Evolutionary conservation across 2,329 filamentous ascomycete genomes (phyloP).

Genomic region (Neospermospora avenae): DNA sequence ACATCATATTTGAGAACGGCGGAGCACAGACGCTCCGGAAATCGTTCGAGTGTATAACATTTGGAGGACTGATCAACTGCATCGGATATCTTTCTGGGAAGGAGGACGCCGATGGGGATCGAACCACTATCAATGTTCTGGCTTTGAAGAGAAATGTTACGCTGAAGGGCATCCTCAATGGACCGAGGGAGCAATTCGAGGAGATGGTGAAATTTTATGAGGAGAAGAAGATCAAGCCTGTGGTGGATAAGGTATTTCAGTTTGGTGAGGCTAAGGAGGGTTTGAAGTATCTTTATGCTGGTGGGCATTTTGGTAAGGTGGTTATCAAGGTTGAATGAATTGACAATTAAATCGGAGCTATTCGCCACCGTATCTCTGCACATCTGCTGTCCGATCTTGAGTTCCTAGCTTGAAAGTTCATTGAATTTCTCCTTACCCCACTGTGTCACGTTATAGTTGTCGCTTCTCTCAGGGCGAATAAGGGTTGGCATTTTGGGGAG

Average conservation of each 20-base stretch:
- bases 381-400: too few species aligned
- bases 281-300: conserved; percentile 45
- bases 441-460: too few species aligned
- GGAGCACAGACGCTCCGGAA: conserved; percentile 50
- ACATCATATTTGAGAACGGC: conserved; percentile 54
- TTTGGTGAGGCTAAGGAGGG: conserved; percentile 47
- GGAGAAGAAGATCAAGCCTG: conserved; percentile 43
- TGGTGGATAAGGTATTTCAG: conserved; percentile 46
- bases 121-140: conserved; percentile 58
- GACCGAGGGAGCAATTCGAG: conserved; percentile 52
- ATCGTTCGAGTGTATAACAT: conserved; percentile 50
- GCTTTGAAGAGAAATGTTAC: conserved; percentile 42
- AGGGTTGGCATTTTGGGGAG: too few species aligned
- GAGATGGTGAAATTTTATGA: conserved; percentile 51
- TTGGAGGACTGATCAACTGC: conserved; percentile 52
- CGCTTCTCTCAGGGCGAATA: too few species aligned
- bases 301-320: conserved; percentile 49
- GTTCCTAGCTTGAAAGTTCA: too few species aligned
- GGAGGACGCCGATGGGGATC: conserved; percentile 50
- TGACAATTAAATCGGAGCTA: too few species aligned
- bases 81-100: conserved; percentile 51
- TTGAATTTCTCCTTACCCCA: too few species aligned
- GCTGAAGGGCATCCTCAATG: conserved; percentile 57
- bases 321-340: conserved; percentile 23
- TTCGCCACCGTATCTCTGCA: too few species aligned